Base-by-base conservation (phyloP, 1,284 basidiomycete genomes). In the Cystobasidiaceae sp. region DNA sequence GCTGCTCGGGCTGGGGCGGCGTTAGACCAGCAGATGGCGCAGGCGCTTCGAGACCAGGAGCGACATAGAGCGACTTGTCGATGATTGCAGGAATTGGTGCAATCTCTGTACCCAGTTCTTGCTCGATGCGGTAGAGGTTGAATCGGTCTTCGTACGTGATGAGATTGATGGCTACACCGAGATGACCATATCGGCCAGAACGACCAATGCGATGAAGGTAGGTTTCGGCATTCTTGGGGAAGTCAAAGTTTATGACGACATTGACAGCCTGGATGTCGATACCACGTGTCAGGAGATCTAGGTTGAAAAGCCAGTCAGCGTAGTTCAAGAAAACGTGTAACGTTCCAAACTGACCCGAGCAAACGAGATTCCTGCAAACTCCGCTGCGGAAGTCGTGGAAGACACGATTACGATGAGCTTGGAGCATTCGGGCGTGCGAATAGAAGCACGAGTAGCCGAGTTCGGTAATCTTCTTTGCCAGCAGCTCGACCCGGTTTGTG, bases 181-280 rank as follows among this genome's bases (percentile, higher is more conserved):
- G 81, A 78, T 98, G 96, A 65, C 96, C 94, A 76, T 94, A 97
- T 60, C 96, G 89, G 66, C 96, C 96, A 8, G 91, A 93, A 70
- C 94, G 91, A 78, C 94, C 94, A 75, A 97, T 94, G 69, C 93
- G 87, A 79, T 98, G 94, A 32, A 98, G 85, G 79, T 98, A 98
- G 2, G 93, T 97, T 79, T 98, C 94, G 64, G 90, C 90, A 75
- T 94, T 97, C 83, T 97, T 96, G 68, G 94, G 94, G 79, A 98
- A 97, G 58, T 74, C 73, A 77, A 98, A 98, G 82, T 97, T 97
- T 83, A 98, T 97, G 74, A 98, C 94, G 74, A 97, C 94, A 78
- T 98, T 98, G 70, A 98, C 94, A 48, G 94, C 94, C 80, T 97
- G 93, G 77, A 98, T 97, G 79, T 97, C 96, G 79, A 98, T 98